These are phyloP conservation scores for Odontarrhena argentea DNA, from an alignment of 345 rosid species.

Conservation along the genomic window DNA sequence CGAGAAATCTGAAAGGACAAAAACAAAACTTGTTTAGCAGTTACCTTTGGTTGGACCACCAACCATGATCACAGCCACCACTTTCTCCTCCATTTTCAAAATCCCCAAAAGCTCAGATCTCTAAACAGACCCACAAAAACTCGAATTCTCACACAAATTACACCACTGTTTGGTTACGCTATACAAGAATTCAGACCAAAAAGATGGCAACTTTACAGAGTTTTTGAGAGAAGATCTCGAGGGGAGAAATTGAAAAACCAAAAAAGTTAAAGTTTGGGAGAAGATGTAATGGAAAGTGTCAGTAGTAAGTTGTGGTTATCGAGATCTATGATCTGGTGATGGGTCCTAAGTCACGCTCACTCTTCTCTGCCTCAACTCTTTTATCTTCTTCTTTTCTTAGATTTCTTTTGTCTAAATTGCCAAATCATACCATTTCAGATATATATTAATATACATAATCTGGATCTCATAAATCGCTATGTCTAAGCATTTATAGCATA, in stretches of 20 bases:
- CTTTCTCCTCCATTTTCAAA: constrained; percentile 64
- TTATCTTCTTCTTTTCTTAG: constrained; percentile 6
- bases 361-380: background rate
- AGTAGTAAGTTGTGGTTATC: constrained; percentile 7
- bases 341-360: constrained; percentile 39
- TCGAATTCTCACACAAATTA: background rate
- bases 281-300: constrained; percentile 28
- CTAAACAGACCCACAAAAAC: constrained; percentile 24
- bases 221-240: constrained; percentile 22
- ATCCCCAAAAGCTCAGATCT: constrained; percentile 47
- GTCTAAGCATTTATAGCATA: background rate
- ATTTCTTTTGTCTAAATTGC: constrained; percentile 1
- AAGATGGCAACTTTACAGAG: background rate
- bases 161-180: constrained; percentile 2
- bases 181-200: constrained; percentile 13
- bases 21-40: background rate
- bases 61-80: constrained; percentile 97
- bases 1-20: background rate
- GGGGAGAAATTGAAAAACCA: background rate
- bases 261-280: constrained; percentile 14
- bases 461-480: constrained; percentile 5
- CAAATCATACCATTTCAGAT: background rate
- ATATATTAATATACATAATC: no score
- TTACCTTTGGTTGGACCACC: constrained; percentile 99
- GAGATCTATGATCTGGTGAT: constrained; percentile 35